Evolutionary conservation across 1,284 basidiomycete genomes (phyloP).

Genomic region (Sphaerobolus stellatus): DNA sequence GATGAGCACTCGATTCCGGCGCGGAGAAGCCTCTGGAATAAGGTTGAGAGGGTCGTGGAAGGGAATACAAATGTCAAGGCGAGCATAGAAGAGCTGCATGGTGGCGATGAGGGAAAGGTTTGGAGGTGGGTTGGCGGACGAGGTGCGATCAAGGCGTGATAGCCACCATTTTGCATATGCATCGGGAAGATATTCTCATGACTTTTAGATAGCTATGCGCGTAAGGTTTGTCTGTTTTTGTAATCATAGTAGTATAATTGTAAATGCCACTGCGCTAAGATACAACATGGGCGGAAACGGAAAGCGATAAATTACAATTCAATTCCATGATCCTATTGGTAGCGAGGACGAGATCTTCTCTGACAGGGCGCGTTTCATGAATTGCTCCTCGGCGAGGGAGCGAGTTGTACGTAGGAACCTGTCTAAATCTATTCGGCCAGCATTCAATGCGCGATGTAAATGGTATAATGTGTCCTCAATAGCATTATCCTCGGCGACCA

Average conservation of each 20-base stretch:
- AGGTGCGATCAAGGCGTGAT: conserved; percentile 15
- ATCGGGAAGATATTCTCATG: too few species aligned
- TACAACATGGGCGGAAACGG: conserved; percentile 25
- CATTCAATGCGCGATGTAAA: conserved; percentile 89
- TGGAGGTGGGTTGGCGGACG: conserved; percentile 77
- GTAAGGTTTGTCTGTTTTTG: conserved; percentile 3
- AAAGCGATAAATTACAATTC: conserved; percentile 20
- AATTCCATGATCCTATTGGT: conserved; percentile 49
- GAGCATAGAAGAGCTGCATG: conserved; percentile 83
- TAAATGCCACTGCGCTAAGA: conserved; percentile 16
- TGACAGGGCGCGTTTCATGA: conserved; percentile 87
- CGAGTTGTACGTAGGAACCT: conserved; percentile 87
- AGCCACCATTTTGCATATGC: conserved; percentile 7
- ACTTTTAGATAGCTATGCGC: too few species aligned
- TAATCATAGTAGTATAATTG: conserved; percentile 1
- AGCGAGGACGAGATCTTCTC: conserved; percentile 80
- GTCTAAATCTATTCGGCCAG: conserved; percentile 90
- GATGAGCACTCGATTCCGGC: conserved; percentile 72
- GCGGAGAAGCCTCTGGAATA: conserved; percentile 79
- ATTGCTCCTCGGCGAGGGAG: conserved; percentile 90
- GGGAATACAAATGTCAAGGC: conserved; percentile 92
- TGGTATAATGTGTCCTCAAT: conserved; percentile 99
- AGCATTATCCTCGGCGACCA: conserved; percentile 98
- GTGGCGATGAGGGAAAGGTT: conserved; percentile 84
- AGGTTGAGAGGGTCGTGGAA: conserved; percentile 87